Evolutionary conservation across 345 rosid species (phyloP), one percentile per base, ranked within the genome.

Genomic region (Heritiera littoralis): DNA sequence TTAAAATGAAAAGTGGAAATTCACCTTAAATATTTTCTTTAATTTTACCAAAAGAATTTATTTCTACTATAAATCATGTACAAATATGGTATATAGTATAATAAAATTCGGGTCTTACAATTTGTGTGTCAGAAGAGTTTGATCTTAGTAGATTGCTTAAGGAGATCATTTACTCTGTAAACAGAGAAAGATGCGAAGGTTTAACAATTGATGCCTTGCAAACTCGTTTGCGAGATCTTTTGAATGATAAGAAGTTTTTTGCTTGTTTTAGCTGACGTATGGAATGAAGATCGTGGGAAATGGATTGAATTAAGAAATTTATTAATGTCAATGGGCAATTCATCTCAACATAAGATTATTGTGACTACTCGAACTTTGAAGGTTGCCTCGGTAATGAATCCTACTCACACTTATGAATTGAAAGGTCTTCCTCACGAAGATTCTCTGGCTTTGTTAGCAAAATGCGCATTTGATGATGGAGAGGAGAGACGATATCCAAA

Each of bases 391-490:
- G 28, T 23, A 23, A 23, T 23, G 28, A 23, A 23, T 23, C 28
- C 28, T 23, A 23, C 28, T 23, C 28, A 23, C 1, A 9, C 79
- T 2, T 78, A 67, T 4, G 7, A 35, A 13, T 64, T 78, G 30
- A 69, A 66, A 45, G 76, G 64, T 59, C 67, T 78, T 0, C 17
- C 79, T 6, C 68, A 80, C 15, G 49, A 70, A 8, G 74, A 77
- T 51, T 67, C 76, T 17, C 10, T 77, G 77, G n/a, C 60, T 51
- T 68, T 84, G 78, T 76, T 81, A 28, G 66, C 41, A 40, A 52
- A 71, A 51, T 38, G 55, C 6, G 81, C 76, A 1, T 84, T 81
- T 35, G 43, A 78, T 7, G 65, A 65, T 6, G 66, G 32, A 7
- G 51, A 13, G 9, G 55, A 49, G 66, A 12, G 7, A 12, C 17